Evolutionary conservation across 768 basidiomycete species (phyloP).

Genomic region (Hypholoma fasciculare): DNA sequence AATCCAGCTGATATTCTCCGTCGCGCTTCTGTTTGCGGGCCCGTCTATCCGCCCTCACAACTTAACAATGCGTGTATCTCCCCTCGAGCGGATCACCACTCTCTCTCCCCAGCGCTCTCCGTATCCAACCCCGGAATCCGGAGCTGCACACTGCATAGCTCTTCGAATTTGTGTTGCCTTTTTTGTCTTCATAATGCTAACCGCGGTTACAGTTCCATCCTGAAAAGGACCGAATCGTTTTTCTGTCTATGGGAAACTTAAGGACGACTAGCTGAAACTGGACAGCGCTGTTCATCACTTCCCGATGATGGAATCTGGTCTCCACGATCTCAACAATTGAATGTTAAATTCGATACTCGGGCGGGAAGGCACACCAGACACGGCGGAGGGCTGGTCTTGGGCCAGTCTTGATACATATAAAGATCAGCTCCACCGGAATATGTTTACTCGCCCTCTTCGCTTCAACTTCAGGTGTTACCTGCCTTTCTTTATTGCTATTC

Average conservation of each 20-base stretch:
- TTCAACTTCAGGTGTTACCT: slow-evolving; percentile 4
- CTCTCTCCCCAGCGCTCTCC: too few relatives aligned
- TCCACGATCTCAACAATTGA: neutral
- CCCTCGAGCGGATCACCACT: too few relatives aligned
- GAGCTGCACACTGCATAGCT: too few relatives aligned
- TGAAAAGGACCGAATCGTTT: neutral
- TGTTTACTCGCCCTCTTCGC: neutral
- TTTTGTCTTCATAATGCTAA: neutral
- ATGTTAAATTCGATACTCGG: neutral
- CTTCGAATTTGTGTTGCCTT: neutral
- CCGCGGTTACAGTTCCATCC: neutral
- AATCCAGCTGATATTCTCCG: too few relatives aligned
- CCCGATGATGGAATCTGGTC: neutral
- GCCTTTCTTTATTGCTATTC: neutral
- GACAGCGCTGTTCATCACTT: neutral
- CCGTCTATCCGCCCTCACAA: too few relatives aligned
- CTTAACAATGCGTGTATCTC: too few relatives aligned
- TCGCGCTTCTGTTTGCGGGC: too few relatives aligned
- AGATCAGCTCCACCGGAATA: neutral
- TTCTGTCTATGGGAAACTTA: neutral
- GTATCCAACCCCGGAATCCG: too few relatives aligned
- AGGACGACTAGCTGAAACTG: neutral
- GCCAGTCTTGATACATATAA: neutral
- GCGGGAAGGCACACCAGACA: neutral
- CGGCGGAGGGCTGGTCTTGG: too few relatives aligned